A percentile compares a stretch with the other conserved stretches of the same genome.
Conservation (phyloP, 805 yeast genomes). For the Kuraishia molischiana region DNA sequence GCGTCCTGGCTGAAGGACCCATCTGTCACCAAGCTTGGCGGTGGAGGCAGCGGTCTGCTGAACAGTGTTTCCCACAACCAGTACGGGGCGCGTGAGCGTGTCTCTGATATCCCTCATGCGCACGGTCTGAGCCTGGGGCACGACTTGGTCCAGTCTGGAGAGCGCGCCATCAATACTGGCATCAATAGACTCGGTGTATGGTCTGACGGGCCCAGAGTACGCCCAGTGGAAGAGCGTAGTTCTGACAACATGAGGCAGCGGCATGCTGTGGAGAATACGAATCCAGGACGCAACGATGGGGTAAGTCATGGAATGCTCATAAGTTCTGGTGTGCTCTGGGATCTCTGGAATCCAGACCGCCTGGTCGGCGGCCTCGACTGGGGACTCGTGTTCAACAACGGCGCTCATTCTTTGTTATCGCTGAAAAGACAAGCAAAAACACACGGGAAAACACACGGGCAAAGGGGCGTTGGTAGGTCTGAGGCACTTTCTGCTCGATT, state of each 20-base stretch:
- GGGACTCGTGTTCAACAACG: no score
- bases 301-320: slow-evolving; percentile 33
- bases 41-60: slow-evolving; percentile 22
- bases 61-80: slow-evolving; percentile 29
- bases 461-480: no score
- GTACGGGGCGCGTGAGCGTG: slow-evolving; percentile 42
- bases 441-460: no score
- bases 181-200: slow-evolving; percentile 26
- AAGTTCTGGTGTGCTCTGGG: slow-evolving; percentile 17
- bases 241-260: slow-evolving; percentile 16
- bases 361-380: no score
- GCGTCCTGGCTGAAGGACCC: slow-evolving; percentile 37
- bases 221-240: slow-evolving; percentile 13
- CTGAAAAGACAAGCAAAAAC: no score
- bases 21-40: slow-evolving; percentile 20
- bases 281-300: slow-evolving; percentile 33
- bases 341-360: slow-evolving; percentile 1
- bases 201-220: slow-evolving; percentile 12
- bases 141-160: slow-evolving; percentile 39
- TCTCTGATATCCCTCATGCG: slow-evolving; percentile 39
- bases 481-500: no score
- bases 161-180: slow-evolving; percentile 47
- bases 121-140: slow-evolving; percentile 51
- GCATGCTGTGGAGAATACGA: slow-evolving; percentile 14
- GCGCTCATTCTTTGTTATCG: no score